phyloP scores from a whole-genome alignment of 2,329 filamentous ascomycete species.

The Ramularia collo-cygni region DNA sequence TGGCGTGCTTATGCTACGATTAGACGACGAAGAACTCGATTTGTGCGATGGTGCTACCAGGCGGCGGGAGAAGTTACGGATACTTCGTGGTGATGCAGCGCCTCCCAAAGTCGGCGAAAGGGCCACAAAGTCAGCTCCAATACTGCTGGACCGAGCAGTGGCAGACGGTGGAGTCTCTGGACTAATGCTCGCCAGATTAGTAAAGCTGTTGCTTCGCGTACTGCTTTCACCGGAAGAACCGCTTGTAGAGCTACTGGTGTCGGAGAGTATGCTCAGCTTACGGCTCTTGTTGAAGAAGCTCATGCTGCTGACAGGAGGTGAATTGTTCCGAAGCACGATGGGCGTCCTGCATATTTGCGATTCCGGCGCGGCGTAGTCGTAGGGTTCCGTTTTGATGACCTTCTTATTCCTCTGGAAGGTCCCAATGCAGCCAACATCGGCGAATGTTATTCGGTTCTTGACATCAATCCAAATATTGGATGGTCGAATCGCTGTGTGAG shows the following conservation, averaged over 20 bases:
- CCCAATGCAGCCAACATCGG: slow-evolving; percentile 49
- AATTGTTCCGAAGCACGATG: slow-evolving; percentile 28
- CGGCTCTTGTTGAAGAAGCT: slow-evolving; percentile 24
- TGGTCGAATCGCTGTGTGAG: slow-evolving; percentile 63
- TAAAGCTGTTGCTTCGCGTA: slow-evolving; percentile 26
- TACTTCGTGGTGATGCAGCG: slow-evolving; percentile 16
- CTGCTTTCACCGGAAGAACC: slow-evolving; percentile 27
- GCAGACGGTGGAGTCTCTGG: slow-evolving; percentile 20
- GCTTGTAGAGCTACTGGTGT: slow-evolving; percentile 26
- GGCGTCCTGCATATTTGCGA: slow-evolving; percentile 43
- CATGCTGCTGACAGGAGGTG: slow-evolving; percentile 24
- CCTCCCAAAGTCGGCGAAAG: slow-evolving; percentile 12
- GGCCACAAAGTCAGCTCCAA: slow-evolving; percentile 16
- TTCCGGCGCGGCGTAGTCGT: slow-evolving; percentile 69
- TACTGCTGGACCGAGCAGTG: slow-evolving; percentile 20
- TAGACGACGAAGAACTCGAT: not conserved
- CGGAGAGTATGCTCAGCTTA: slow-evolving; percentile 23
- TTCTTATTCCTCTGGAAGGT: slow-evolving; percentile 48
- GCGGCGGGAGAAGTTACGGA: slow-evolving; percentile 23
- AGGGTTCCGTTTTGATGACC: slow-evolving; percentile 59
- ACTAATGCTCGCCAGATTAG: slow-evolving; percentile 15
- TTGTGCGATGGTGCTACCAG: slow-evolving; percentile 1
- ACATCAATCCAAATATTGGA: slow-evolving; percentile 62
- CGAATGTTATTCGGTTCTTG: slow-evolving; percentile 60
- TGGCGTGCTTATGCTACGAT: slow-evolving; percentile 3